Conservation (phyloP, 345 rosid species). For the Abelmoschus esculentus region DNA sequence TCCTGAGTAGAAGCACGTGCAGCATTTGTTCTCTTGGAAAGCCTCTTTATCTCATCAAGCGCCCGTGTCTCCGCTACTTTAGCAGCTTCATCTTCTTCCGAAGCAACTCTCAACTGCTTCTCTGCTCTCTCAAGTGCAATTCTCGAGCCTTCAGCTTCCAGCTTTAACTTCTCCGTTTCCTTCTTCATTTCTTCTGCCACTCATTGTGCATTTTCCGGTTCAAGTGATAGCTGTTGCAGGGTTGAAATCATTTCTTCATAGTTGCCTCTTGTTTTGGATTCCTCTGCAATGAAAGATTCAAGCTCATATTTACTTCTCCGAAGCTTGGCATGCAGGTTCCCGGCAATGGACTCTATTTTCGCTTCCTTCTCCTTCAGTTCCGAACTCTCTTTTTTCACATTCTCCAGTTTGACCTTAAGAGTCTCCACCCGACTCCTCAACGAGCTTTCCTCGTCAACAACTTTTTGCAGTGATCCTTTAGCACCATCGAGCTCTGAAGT, state of each 20-base stretch:
- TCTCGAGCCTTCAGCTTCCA: constrained; percentile 58
- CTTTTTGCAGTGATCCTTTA: constrained; percentile 60
- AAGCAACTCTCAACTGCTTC: constrained; percentile 51
- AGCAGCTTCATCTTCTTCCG: constrained; percentile 86
- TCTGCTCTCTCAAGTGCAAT: constrained; percentile 61
- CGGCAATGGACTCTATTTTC: constrained; percentile 74
- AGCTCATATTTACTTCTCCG: constrained; percentile 66
- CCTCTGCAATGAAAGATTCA: constrained; percentile 52
- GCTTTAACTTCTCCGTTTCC: constrained; percentile 55
- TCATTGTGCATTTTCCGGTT: constrained; percentile 53
- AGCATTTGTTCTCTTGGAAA: constrained; percentile 62
- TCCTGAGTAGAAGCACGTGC: constrained; percentile 37
- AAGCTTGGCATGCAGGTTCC: constrained; percentile 71
- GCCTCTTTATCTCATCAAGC: constrained; percentile 53
- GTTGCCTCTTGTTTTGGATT: constrained; percentile 54
- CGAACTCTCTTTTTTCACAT: constrained; percentile 55
- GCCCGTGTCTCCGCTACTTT: constrained; percentile 62
- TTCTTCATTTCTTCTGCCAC: constrained; percentile 74
- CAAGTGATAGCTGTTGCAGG: constrained; percentile 55
- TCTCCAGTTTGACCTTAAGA: constrained; percentile 60
- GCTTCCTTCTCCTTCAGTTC: constrained; percentile 75
- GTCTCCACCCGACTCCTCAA: constrained; percentile 54
- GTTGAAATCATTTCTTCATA: constrained; percentile 78
- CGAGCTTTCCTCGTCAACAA: constrained; percentile 68
- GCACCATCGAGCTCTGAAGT: constrained; percentile 74